phyloP scores from a whole-genome alignment of 1,284 basidiomycete species.

The Irpex lacteus region DNA sequence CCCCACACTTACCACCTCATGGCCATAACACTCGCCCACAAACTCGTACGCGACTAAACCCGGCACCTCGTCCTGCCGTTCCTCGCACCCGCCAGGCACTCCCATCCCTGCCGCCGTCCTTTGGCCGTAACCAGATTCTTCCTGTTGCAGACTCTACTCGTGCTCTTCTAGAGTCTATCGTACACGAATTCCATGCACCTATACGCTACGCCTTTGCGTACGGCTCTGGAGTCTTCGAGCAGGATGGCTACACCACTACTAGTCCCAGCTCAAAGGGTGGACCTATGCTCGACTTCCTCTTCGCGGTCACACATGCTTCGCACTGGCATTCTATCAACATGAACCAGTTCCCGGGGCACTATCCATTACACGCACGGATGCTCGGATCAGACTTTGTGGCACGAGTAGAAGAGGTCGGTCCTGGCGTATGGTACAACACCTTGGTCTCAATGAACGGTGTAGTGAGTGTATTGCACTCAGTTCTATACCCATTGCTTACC shows the following conservation, averaged over 20 bases:
- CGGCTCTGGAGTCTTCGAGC: slow-evolving; percentile 91
- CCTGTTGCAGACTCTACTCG: slow-evolving; percentile 75
- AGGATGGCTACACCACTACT: slow-evolving; percentile 62
- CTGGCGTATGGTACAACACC: slow-evolving; percentile 95
- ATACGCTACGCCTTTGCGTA: slow-evolving; percentile 94
- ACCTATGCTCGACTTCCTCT: slow-evolving; percentile 95
- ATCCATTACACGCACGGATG: slow-evolving; percentile 81
- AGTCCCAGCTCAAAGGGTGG: slow-evolving; percentile 28
- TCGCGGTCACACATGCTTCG: slow-evolving; percentile 87
- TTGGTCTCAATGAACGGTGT: slow-evolving; percentile 82
- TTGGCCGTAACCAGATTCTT: slow-evolving; percentile 80
- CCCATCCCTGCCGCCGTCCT: slow-evolving; percentile 61
- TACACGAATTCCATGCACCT: slow-evolving; percentile 77
- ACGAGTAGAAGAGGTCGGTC: slow-evolving; percentile 75
- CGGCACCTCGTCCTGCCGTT: slow-evolving; percentile 51
- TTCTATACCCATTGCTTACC: not conserved
- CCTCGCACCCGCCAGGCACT: slow-evolving; percentile 41
- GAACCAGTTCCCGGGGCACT: slow-evolving; percentile 86
- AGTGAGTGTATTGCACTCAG: slow-evolving; percentile 47
- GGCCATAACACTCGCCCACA: slow-evolving; percentile 19
- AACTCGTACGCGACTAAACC: slow-evolving; percentile 38
- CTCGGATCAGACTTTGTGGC: slow-evolving; percentile 80
- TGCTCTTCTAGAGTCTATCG: slow-evolving; percentile 73
- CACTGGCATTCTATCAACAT: slow-evolving; percentile 97
- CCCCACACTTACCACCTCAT: slow-evolving; percentile 28